Base-by-base conservation (phyloP, 1,284 basidiomycete genomes). In the Heimioporus punctisporus region DNA sequence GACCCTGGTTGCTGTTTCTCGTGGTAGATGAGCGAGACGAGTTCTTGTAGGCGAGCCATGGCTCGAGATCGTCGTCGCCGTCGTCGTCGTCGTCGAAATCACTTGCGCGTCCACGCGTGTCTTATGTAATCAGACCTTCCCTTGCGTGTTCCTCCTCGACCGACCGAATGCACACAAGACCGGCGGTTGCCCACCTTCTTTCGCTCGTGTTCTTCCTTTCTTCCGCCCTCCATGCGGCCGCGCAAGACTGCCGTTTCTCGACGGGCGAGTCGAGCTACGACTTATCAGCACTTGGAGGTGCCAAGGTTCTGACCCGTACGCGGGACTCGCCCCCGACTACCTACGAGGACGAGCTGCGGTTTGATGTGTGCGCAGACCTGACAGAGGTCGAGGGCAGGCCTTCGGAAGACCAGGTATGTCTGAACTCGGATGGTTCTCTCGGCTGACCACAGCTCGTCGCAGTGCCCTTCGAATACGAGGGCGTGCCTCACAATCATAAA, bases 1-100 rank as follows among this genome's bases (percentile, higher is more conserved):
- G 90, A 91, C 23, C 90, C 90, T 54, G 73, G 60, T 67, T 92
- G 81, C 71, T 93, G 90, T 58, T 72, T 80, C 67, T 92, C 90
- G 70, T 92, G 89, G 66, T 92, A 92, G 54, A 92, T 88, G 17
- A 77, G 64, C 12, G 75, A 69, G n/a, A 75, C 60, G 23, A 92
- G 75, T 31, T 61, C 65, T 58, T 86, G 81, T 41, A 88, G 71
- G 47, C 79, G 76, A 43, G 83, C 76, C 87, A 89, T 90, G 51
- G n/a, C 42, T 51, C 42, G 51, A 39, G 59, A 47, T 47, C 54
- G 50, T 58, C 47, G 57, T 56, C 31, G 69, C 56, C 39, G 50
- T 34, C 50, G 44, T 53, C n/a, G 64, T 57, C 52, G 9, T 17
- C 24, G 46, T 66, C 58, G 55, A 56, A 14, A 34, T 11, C 17